Base-by-base conservation (phyloP, 2,329 filamentous ascomycete genomes). In the Teratosphaeriaceae sp. region DNA sequence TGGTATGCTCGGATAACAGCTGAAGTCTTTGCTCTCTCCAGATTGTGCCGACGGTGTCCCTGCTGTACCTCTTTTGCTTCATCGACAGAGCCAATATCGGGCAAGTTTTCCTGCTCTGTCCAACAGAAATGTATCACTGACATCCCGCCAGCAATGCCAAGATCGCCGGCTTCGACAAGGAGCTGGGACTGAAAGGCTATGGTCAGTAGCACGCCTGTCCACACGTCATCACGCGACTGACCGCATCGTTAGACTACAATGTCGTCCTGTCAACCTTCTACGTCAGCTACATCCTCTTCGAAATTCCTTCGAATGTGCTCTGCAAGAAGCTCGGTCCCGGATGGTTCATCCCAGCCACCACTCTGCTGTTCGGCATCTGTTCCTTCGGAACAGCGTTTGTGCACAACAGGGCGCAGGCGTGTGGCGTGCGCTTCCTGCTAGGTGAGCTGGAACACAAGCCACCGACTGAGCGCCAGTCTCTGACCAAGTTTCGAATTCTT, bases 291-390 rank as follows among this genome's bases (percentile, higher is more conserved):
- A 85, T 86, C 53, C 20, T 86, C 37, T 84, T 84, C 51, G 78
- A 86, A 60, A 82, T 88, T 31, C 83, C 84, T 0, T 72, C 71
- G 42, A 87, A 80, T 49, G 72, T 87, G 46, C 62, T 71, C 15
- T 86, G 82, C 69, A 88, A 87, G 61, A 79, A 71, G 68, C 67
- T 86, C 3, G 83, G 83, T 0, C 84, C 84, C 0, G 82, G 81
- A 26, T 85, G 80, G 79, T 87, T 80, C 58, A 72, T 87, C 15
- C 83, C 84, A 0, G 58, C 67, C 3, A 76, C 75, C 23, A 75
- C 79, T 0, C 64, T 86, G 1, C 68, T 72, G 30, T 87, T 85
- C 51, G 83, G 80, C 2, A 65, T 58, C 31, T 69, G 68, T 33
- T 85, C 81, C 0, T 64, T 87, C 5, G 74, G 73, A 27, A 86